Conservation (phyloP, 1,284 basidiomycete species). For the Malassezia sp. region DNA sequence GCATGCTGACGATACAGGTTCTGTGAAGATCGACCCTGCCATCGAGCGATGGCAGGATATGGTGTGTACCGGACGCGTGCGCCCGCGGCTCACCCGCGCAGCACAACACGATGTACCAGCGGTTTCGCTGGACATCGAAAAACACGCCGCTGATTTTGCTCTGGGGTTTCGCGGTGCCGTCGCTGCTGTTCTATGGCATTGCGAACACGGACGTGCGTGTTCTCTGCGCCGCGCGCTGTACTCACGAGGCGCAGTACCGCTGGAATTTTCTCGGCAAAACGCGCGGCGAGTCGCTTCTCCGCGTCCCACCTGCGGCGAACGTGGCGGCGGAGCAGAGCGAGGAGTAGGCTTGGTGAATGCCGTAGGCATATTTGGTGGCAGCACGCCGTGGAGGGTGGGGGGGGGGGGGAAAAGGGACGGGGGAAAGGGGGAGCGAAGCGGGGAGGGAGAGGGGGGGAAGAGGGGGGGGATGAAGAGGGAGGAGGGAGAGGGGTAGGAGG, state of each 20-base stretch:
- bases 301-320: not conserved
- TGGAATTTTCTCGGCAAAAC: constrained; percentile 37
- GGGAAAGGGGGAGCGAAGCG: no score
- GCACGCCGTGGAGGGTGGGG: no score
- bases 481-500: no score
- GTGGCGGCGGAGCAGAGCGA: not conserved
- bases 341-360: not conserved
- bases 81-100: constrained; percentile 2
- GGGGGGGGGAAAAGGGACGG: no score
- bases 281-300: constrained; percentile 24
- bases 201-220: constrained; percentile 30
- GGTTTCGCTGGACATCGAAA: constrained; percentile 32
- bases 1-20: constrained; percentile 23
- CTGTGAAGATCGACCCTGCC: constrained; percentile 39
- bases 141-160: constrained; percentile 24
- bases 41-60: constrained; percentile 40
- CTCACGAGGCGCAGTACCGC: constrained; percentile 21
- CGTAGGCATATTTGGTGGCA: no score
- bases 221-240: not conserved
- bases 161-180: constrained; percentile 30
- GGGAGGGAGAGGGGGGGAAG: no score
- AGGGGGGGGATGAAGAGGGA: no score
- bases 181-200: constrained; percentile 24
- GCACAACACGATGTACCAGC: constrained; percentile 43
- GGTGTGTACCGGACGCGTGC: constrained; percentile 13